A percentile compares a stretch with the other conserved stretches of the same genome.
These are phyloP conservation scores for Trematosphaeria pertusa DNA, from an alignment of 2,329 filamentous ascomycete species.

Conservation along the genomic window DNA sequence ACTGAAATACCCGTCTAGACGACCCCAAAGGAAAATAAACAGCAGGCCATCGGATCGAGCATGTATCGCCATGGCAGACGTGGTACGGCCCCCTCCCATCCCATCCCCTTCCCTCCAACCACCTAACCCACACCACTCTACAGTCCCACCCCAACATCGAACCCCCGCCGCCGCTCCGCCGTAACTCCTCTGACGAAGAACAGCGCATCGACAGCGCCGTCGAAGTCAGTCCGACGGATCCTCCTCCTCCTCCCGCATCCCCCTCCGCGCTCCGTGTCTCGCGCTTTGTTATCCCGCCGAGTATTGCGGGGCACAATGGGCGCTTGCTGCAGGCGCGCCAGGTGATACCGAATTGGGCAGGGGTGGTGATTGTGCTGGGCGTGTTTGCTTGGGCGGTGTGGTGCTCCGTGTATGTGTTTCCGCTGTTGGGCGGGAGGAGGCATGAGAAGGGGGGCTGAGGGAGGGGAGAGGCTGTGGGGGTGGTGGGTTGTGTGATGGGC, in stretches of 20 bases:
- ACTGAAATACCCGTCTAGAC: neutral
- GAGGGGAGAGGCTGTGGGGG: neutral
- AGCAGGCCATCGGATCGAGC: neutral
- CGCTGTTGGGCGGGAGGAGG: neutral
- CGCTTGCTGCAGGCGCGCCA: neutral
- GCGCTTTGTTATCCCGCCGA: conserved; percentile 7
- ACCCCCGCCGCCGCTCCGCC: no score
- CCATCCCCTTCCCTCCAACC: neutral
- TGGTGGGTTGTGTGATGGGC: no score
- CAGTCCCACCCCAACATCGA: no score
- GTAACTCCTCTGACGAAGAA: neutral
- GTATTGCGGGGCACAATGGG: conserved; percentile 13
- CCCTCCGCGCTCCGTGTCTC: neutral
- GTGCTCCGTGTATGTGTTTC: conserved; percentile 4
- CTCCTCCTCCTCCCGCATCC: neutral
- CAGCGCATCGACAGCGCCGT: conserved; percentile 4
- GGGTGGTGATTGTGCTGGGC: conserved; percentile 10
- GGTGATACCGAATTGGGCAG: conserved; percentile 10
- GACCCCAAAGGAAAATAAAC: neutral
- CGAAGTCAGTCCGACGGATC: conserved; percentile 1
- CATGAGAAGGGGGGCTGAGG: neutral
- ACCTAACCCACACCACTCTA: no score
- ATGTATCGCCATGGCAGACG: conserved; percentile 8
- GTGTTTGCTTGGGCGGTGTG: conserved; percentile 15
- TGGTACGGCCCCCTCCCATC: conserved; percentile 1